These are phyloP conservation scores for Oidiodendron maius DNA, from an alignment of 495 filamentous ascomycete species.

Conservation along the genomic window DNA sequence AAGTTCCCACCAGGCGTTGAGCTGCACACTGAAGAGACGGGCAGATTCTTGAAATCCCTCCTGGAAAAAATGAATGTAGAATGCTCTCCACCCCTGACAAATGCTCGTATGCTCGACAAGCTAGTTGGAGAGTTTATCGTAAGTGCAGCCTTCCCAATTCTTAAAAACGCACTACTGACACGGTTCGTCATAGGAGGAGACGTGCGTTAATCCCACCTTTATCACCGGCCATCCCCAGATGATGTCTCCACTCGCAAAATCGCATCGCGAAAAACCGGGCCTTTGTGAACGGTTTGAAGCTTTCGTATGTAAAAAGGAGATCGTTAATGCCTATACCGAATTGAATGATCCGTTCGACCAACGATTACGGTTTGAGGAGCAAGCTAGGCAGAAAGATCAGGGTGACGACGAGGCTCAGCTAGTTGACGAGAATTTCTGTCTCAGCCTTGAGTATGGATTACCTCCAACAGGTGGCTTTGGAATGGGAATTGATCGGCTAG, in stretches of 20 bases:
- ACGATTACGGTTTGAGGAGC: slow-evolving; percentile 90
- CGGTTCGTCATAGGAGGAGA: no score
- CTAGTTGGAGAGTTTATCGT: slow-evolving; percentile 94
- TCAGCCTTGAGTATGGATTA: slow-evolving; percentile 70
- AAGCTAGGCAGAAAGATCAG: slow-evolving; percentile 89
- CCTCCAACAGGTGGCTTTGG: slow-evolving; percentile 96
- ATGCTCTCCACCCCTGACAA: slow-evolving; percentile 84
- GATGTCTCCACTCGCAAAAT: slow-evolving; percentile 98
- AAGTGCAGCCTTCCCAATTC: no score
- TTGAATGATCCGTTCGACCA: slow-evolving; percentile 97
- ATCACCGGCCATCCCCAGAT: slow-evolving; percentile 90
- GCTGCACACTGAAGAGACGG: slow-evolving; percentile 82
- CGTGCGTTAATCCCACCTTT: slow-evolving; percentile 92
- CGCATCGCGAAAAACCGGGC: slow-evolving; percentile 73
- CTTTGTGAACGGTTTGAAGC: slow-evolving; percentile 96
- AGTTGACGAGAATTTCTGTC: slow-evolving; percentile 91
- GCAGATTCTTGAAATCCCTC: slow-evolving; percentile 76
- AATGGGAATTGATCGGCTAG: slow-evolving; percentile 87
- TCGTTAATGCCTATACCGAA: slow-evolving; percentile 95
- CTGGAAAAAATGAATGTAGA: slow-evolving; percentile 87
- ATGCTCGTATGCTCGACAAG: slow-evolving; percentile 96
- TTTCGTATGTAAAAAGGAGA: slow-evolving; percentile 97
- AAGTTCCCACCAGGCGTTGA: slow-evolving; percentile 88
- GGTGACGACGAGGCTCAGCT: slow-evolving; percentile 96
- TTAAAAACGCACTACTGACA: no score